Evolutionary conservation across 805 yeast genomes (phyloP), one percentile per base, ranked within the genome.

Genomic region (Yarrowia sp.): DNA sequence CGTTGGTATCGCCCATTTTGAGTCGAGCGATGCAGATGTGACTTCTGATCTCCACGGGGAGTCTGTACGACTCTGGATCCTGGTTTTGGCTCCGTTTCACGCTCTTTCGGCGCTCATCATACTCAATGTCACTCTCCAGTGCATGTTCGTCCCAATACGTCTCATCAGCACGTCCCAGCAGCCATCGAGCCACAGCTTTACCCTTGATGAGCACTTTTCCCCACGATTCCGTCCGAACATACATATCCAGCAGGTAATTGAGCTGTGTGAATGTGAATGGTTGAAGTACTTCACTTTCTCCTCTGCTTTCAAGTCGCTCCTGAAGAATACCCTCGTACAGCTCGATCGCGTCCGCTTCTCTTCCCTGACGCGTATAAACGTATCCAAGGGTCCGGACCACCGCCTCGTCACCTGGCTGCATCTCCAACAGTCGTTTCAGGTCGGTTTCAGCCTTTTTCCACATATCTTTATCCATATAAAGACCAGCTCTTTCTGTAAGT

Each of bases 41-140:
- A 32, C 85, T 86, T 64, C 98, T 77, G 26, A 95, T 89, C 77
- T 93, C 98, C 52, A 92, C 85, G 1, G 98, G 98, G 21, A 95
- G 75, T 9, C 80, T 74, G 68, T 75, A 84, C 11, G 26, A 8
- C 33, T 54, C 61, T 1, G 38, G 24, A n/a, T 33, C 46, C 16
- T 65, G 64, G 10, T 64, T 64, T 17, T 66, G 24, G 16, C 52
- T 48, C 21, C 46, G 62, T 28, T 58, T 67, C 38, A 54, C 32
- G 26, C 17, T 38, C 24, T 56, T 26, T 24, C 96, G 77, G 71
- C 96, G 80, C 24, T 80, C 83, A 73, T 93, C 98, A 76, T 88
- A 93, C 74, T 93, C 98, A 0, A 89, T 77, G 73, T 93, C 98
- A 67, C 86, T 86, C 17, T 58, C 63, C 22, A 43, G 24, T 16